Percentiles rank a stretch among this genome's conserved stretches.
These are phyloP conservation scores for Saccharomyces hybrid DNA, from an alignment of 1,139 yeast species.

Conservation along the genomic window DNA sequence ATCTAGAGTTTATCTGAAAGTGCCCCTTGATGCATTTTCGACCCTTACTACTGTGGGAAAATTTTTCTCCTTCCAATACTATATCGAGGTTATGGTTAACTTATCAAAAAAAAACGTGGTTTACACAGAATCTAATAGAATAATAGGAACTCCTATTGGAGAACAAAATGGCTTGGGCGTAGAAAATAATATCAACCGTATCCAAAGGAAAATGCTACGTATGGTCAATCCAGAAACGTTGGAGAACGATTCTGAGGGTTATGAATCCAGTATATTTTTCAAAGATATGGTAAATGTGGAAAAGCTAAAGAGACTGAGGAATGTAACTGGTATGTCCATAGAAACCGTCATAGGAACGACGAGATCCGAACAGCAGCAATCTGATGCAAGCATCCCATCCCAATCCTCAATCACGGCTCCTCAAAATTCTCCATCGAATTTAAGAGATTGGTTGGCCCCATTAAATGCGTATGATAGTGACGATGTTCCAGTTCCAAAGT, in stretches of 20 bases:
- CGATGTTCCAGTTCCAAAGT: conserved; percentile 22
- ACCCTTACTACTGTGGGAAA: conserved; percentile 63
- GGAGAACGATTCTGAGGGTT: conserved; percentile 9
- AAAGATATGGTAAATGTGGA: conserved; percentile 66
- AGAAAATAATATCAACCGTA: conserved; percentile 11
- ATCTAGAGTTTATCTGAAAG: conserved; percentile 54
- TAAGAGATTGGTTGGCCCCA: conserved; percentile 17
- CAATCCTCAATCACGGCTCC: background rate
- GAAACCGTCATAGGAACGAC: conserved; percentile 78
- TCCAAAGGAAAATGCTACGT: conserved; percentile 14
- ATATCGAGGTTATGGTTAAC: conserved; percentile 73
- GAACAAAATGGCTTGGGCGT: background rate
- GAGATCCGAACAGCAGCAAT: conserved; percentile 34
- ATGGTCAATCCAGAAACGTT: conserved; percentile 10
- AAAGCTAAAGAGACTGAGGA: conserved; percentile 60
- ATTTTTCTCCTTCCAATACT: conserved; percentile 74
- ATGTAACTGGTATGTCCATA: conserved; percentile 69
- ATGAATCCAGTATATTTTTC: conserved; percentile 22
- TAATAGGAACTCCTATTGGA: conserved; percentile 11
- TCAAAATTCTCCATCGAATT: conserved; percentile 2
- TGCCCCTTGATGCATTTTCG: conserved; percentile 84
- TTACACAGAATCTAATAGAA: conserved; percentile 26
- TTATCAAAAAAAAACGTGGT: conserved; percentile 43
- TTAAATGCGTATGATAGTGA: conserved; percentile 8
- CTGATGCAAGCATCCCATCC: background rate